Evolutionary conservation across 148 eudicot species (phyloP).

Genomic region (Vaccinium corymbosum): DNA sequence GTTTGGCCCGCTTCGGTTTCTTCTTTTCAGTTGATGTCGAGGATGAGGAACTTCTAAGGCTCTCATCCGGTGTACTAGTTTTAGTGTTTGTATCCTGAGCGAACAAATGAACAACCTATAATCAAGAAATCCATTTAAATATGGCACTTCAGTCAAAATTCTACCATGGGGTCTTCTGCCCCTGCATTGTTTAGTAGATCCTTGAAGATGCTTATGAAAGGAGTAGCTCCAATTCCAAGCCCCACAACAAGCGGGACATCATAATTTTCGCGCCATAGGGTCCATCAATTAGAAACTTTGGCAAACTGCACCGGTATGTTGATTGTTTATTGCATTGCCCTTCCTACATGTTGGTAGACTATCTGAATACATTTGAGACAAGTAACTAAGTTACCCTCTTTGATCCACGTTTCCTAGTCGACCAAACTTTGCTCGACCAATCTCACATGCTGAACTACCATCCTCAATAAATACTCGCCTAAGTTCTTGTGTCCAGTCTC

Average conservation of each 20-base stretch:
- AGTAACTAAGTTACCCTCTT: conserved; percentile 47
- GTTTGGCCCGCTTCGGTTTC: conserved; percentile 52
- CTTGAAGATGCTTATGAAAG: conserved; percentile 83
- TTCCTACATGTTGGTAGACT: neutral
- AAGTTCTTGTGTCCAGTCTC: conserved; percentile 93
- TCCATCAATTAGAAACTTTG: conserved; percentile 79
- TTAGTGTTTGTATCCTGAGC: conserved; percentile 73
- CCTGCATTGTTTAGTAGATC: conserved; percentile 73
- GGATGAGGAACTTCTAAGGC: conserved; percentile 67
- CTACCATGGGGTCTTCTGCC: conserved; percentile 48
- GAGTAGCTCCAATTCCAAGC: conserved; percentile 97
- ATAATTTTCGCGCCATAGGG: conserved; percentile 91
- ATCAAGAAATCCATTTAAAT: neutral
- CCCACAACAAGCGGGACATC: conserved; percentile 93
- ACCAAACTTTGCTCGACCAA: conserved; percentile 67
- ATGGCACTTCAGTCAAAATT: neutral
- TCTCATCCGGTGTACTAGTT: conserved; percentile 63
- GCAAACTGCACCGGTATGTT: conserved; percentile 47
- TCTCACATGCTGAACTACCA: conserved; percentile 44
- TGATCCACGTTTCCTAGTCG: conserved; percentile 44
- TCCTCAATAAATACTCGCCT: conserved; percentile 62
- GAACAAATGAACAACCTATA: conserved; percentile 10
- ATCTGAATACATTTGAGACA: neutral
- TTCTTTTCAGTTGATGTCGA: conserved; percentile 44
- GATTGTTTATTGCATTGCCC: neutral